A percentile compares a stretch with the other conserved stretches of the same genome.
phyloP scores from a whole-genome alignment of 192 early-diverging fungal species.

The Backusella macrospora region DNA sequence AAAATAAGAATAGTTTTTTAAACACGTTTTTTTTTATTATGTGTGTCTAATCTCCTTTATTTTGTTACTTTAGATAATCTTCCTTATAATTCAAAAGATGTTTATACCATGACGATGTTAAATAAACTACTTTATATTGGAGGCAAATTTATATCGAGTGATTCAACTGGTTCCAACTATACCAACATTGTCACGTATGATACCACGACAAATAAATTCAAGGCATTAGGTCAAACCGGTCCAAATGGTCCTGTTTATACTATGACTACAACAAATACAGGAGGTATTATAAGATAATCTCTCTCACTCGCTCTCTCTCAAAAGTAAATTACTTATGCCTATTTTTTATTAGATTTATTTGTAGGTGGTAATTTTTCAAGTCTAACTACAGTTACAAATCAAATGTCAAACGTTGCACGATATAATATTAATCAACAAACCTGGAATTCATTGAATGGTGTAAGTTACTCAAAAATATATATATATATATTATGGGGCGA shows the following conservation, averaged over 20 bases:
- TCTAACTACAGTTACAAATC: not conserved
- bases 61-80: slow-evolving; percentile 39
- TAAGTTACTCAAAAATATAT: slow-evolving; percentile 18
- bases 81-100: slow-evolving; percentile 40
- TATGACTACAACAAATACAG: not conserved
- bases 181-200: slow-evolving; percentile 64
- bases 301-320: too few species aligned
- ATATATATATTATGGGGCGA: too few species aligned
- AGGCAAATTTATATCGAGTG: slow-evolving; percentile 53
- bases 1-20: too few species aligned
- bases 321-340: too few species aligned
- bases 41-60: not conserved
- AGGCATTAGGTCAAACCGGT: not conserved
- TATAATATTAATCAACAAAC: slow-evolving; percentile 15
- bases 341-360: slow-evolving; percentile 22
- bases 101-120: slow-evolving; percentile 46
- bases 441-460: slow-evolving; percentile 17
- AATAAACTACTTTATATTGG: slow-evolving; percentile 48
- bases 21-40: slow-evolving; percentile 5
- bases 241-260: slow-evolving; percentile 27
- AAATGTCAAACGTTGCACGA: slow-evolving; percentile 10
- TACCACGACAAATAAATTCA: slow-evolving; percentile 15
- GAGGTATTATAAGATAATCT: too few species aligned
- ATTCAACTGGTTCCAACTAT: not conserved
- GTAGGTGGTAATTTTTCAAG: slow-evolving; percentile 32